These are phyloP conservation scores for Penicillium coprophilum DNA, from an alignment of 495 filamentous ascomycete species.

Conservation along the genomic window DNA sequence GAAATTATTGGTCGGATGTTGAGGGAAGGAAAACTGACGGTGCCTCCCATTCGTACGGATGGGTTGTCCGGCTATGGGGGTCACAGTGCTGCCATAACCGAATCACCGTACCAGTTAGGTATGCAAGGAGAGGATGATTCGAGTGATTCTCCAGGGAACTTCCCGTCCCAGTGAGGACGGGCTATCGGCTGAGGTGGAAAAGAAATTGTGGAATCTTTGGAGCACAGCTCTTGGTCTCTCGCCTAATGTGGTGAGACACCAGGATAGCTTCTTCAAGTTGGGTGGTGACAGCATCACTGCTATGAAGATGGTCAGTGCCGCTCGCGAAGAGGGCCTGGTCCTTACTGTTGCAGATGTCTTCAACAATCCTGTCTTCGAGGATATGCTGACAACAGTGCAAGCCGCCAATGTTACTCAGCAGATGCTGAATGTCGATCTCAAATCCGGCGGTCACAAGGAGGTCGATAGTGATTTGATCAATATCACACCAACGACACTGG, in stretches of 20 bases:
- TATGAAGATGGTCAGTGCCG: slow-evolving; percentile 65
- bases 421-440: slow-evolving; percentile 26
- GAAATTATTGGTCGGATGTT: slow-evolving; percentile 42
- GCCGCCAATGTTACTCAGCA: slow-evolving; percentile 29
- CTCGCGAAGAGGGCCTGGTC: slow-evolving; percentile 51
- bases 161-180: slow-evolving; percentile 29
- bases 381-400: slow-evolving; percentile 42
- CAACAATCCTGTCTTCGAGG: slow-evolving; percentile 45
- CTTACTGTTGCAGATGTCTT: slow-evolving; percentile 58
- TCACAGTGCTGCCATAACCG: slow-evolving; percentile 17
- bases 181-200: slow-evolving; percentile 31
- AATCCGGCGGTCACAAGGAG: slow-evolving; percentile 19
- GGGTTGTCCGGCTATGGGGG: slow-evolving; percentile 18
- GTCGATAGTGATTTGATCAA: slow-evolving; percentile 17
- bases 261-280: slow-evolving; percentile 50
- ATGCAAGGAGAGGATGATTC: slow-evolving; percentile 26
- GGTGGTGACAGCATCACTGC: slow-evolving; percentile 61
- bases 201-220: slow-evolving; percentile 48
- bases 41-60: slow-evolving; percentile 21
- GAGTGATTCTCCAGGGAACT: slow-evolving; percentile 26
- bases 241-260: slow-evolving; percentile 38
- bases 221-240: slow-evolving; percentile 44
- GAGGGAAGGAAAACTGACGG: slow-evolving; percentile 34
- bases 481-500: slow-evolving; percentile 18
- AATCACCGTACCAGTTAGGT: slow-evolving; percentile 24